Conservation (phyloP, 2,329 filamentous ascomycete genomes). For the Colletotrichum euphorbiae region DNA sequence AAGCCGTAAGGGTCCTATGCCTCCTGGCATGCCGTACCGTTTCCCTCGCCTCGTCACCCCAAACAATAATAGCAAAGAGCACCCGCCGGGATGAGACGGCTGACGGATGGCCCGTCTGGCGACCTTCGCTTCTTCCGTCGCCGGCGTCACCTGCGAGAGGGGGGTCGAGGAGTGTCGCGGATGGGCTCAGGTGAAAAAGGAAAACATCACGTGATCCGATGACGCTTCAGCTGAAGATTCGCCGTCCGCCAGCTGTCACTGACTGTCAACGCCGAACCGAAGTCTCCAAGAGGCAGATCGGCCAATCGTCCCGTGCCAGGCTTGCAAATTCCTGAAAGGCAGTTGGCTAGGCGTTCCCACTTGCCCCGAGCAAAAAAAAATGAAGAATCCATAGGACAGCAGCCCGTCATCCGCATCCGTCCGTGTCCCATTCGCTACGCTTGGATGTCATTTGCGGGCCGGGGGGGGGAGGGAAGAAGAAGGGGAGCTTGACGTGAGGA, state of each 20-base stretch:
- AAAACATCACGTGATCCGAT: neutral
- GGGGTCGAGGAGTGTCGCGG: neutral
- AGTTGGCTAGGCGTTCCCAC: neutral
- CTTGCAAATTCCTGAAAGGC: constrained; percentile 24
- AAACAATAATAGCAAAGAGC: neutral
- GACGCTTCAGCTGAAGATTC: constrained; percentile 5
- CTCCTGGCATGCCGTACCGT: too few relatives aligned
- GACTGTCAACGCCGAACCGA: neutral
- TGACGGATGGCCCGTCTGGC: neutral
- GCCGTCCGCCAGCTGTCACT: neutral
- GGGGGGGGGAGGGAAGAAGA: too few relatives aligned
- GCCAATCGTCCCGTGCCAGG: neutral
- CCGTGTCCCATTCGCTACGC: neutral
- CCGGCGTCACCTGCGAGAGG: neutral
- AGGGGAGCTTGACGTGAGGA: neutral
- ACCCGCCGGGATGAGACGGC: constrained; percentile 8
- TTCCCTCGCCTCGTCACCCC: neutral
- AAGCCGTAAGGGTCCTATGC: too few relatives aligned
- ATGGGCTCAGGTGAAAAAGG: neutral
- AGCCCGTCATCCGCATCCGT: constrained; percentile 10
- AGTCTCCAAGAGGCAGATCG: neutral
- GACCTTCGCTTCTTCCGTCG: neutral
- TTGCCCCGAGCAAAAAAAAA: neutral
- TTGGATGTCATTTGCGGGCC: neutral
- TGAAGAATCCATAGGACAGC: neutral